phyloP scores from a whole-genome alignment of 495 filamentous ascomycete species.

The Aspergillus campestris region DNA sequence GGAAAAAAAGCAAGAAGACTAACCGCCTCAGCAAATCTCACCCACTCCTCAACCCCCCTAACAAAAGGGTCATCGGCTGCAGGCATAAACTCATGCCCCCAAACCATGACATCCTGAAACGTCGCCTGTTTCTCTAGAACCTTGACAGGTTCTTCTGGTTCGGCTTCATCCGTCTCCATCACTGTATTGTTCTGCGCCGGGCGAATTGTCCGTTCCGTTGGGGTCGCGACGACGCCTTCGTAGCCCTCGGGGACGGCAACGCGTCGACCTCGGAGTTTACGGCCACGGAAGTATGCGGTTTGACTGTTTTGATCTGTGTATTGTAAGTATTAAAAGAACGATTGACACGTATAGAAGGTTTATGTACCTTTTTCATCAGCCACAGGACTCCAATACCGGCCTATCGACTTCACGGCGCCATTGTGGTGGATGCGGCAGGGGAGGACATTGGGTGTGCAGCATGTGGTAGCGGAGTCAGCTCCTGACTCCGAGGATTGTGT shows the following conservation, averaged over 20 bases:
- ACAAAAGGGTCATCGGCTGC: constrained; percentile 63
- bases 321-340: background rate
- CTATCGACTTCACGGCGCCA: constrained; percentile 55
- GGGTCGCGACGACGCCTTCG: constrained; percentile 40
- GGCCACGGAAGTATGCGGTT: constrained; percentile 72
- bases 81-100: constrained; percentile 71
- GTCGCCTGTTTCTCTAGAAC: constrained; percentile 51
- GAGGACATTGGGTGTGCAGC: constrained; percentile 65
- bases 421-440: constrained; percentile 78
- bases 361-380: constrained; percentile 34
- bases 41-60: constrained; percentile 72
- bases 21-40: constrained; percentile 62
- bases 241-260: constrained; percentile 69
- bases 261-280: constrained; percentile 63
- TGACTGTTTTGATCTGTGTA: constrained; percentile 16
- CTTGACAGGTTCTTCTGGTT: constrained; percentile 44
- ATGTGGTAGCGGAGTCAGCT: constrained; percentile 4
- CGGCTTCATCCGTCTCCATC: constrained; percentile 18
- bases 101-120: constrained; percentile 76
- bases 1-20: constrained; percentile 8
- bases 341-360: background rate
- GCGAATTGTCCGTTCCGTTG: constrained; percentile 27
- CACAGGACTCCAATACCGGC: constrained; percentile 64
- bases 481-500: constrained; percentile 14
- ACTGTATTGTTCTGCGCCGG: constrained; percentile 26